phyloP scores from a whole-genome alignment of 768 basidiomycete species.

The Tricholoma terreum region DNA sequence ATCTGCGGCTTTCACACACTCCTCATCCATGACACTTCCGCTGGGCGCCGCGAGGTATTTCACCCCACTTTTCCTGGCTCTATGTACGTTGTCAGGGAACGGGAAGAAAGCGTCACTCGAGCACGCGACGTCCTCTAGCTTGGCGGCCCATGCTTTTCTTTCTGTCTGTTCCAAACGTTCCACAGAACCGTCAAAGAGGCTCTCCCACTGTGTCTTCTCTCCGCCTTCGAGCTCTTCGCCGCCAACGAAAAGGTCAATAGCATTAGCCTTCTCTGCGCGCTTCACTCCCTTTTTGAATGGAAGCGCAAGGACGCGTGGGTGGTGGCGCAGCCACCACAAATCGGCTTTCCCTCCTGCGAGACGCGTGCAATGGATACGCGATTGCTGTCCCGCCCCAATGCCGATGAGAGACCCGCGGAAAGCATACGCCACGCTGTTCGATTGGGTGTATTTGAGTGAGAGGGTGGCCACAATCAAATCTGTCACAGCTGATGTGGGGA shows the following conservation, averaged over 20 bases:
- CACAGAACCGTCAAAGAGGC: slow-evolving; percentile 74
- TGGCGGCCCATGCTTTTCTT: slow-evolving; percentile 66
- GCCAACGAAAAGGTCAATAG: slow-evolving; percentile 93
- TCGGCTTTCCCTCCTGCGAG: slow-evolving; percentile 98
- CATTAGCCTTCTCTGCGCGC: slow-evolving; percentile 97
- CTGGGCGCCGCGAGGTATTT: slow-evolving; percentile 87
- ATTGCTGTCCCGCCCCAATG: slow-evolving; percentile 97
- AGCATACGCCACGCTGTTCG: slow-evolving; percentile 97
- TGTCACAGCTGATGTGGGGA: slow-evolving; percentile 72
- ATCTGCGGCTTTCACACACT: slow-evolving; percentile 95
- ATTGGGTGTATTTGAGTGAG: slow-evolving; percentile 98
- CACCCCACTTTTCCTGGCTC: slow-evolving; percentile 89
- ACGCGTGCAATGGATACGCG: slow-evolving; percentile 98
- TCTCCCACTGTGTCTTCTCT: slow-evolving; percentile 90
- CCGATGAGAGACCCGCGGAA: slow-evolving; percentile 90
- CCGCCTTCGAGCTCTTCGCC: slow-evolving; percentile 86
- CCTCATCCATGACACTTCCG: slow-evolving; percentile 96
- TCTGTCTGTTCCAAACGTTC: slow-evolving; percentile 64
- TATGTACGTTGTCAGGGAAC: slow-evolving; percentile 96
- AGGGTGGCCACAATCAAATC: slow-evolving; percentile 96
- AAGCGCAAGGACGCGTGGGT: slow-evolving; percentile 86
- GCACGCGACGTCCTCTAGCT: slow-evolving; percentile 85
- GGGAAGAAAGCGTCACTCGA: slow-evolving; percentile 99
- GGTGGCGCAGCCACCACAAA: slow-evolving; percentile 98
- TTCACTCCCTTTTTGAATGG: slow-evolving; percentile 98